A percentile compares a stretch with the other conserved stretches of the same genome.
Conservation (phyloP, 805 yeast genomes). For the Saturnispora zaruensis region DNA sequence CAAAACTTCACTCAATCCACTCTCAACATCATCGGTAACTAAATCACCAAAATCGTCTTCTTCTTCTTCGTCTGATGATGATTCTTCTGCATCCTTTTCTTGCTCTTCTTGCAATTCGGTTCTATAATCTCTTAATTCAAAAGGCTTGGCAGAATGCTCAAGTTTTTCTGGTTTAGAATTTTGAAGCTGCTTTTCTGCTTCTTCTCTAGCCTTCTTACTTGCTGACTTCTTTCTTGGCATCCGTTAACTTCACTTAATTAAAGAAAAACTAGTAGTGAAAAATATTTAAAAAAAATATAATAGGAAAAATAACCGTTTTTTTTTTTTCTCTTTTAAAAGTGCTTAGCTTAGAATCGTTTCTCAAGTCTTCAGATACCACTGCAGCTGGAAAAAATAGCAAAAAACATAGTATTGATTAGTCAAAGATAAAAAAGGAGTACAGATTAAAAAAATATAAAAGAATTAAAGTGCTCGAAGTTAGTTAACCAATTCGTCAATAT, state of each 20-base stretch:
- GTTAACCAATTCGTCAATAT: constrained; percentile 12
- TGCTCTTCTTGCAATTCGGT: constrained; percentile 15
- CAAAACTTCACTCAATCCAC: constrained; percentile 66
- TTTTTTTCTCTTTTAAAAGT: constrained; percentile 11
- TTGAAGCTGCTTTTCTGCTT: constrained; percentile 12
- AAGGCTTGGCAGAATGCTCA: constrained; percentile 6
- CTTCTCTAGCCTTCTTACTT: constrained; percentile 57
- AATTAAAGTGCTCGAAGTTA: not conserved
- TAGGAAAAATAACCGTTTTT: not conserved
- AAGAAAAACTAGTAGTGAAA: not conserved
- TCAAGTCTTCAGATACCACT: too few relatives aligned
- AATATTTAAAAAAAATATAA: not conserved
- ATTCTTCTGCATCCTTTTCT: constrained; percentile 18
- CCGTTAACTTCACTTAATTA: not conserved
- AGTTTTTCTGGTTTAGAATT: not conserved
- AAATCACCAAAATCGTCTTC: constrained; percentile 92
- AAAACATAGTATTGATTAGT: not conserved
- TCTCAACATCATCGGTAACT: constrained; percentile 76
- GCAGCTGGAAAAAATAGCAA: not conserved
- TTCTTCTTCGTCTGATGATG: constrained; percentile 41
- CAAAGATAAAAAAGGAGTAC: not conserved
- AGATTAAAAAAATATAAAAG: not conserved
- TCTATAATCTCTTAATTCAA: constrained; percentile 10
- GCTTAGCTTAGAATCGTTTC: not conserved
- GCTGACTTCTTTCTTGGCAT: constrained; percentile 91